Base-by-base conservation (phyloP, 192 early-diverging fungal species). In the Kappamyces sp. region DNA sequence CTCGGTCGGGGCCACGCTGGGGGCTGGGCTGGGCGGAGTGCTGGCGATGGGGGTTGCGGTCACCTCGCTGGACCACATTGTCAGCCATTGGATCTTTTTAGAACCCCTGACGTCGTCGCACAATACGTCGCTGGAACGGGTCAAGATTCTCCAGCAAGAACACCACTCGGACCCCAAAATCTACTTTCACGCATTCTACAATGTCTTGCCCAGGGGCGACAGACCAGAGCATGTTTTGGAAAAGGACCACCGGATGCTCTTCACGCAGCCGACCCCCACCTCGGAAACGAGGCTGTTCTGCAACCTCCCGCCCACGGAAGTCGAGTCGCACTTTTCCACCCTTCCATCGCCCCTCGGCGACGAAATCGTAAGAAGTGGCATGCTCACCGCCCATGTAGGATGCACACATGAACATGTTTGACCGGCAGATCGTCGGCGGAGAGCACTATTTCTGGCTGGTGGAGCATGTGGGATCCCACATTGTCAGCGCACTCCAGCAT, bases 371-470 rank as follows among this genome's bases (percentile, higher is more conserved):
- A 22, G 22, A 22, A 22, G 22, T 22, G 22, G 22, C 22, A 22
- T 22, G 22, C 22, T 22, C 22, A 22, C 22, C 22, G 22, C 22
- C 22, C 22, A 22, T 22, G 22, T 22, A 22, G 22, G 22, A 70
- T 45, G 68, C 73, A 4, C 73, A 75, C 57, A 75, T 75, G 73
- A 53, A 59, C 63, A 50, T 75, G 41, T 75, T 75, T 47, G 33
- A 50, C 35, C 30, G 22, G 14, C 31, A 14, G 6, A 22, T 14
- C 31, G 12, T 50, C 5, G 42, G 58, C 11, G 40, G 29, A 9
- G 45, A 48, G 4, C 59, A 61, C 41, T 61, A 61, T 8, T 34
- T 14, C 11, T 14, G 15, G 12, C 49, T 61, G 31, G n/a, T 61
- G 8, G 38, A 58, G n/a, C 4, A 29, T 5, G 55, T 58, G 22